A percentile compares a stretch with the other conserved stretches of the same genome.
Evolutionary conservation across 148 eudicot species (phyloP).

Genomic region (Fallopia convolvulus): DNA sequence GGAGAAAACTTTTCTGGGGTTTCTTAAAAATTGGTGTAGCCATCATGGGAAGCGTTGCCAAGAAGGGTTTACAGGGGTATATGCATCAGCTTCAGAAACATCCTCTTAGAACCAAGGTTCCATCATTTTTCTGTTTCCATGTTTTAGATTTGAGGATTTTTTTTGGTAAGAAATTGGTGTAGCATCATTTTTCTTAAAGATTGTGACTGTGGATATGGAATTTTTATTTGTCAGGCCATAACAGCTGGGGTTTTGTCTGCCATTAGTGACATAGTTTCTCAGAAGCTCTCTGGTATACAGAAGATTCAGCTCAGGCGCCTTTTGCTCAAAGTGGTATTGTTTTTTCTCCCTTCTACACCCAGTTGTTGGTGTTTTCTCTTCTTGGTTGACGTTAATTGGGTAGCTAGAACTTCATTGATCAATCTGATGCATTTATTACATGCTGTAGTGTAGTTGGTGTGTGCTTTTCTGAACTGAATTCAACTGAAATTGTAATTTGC

Average conservation of each 20-base stretch:
- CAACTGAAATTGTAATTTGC: not conserved
- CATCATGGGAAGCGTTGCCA: conserved; percentile 15
- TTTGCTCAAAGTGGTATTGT: conserved; percentile 84
- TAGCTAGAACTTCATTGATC: not conserved
- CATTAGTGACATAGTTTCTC: conserved; percentile 74
- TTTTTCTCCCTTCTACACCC: not conserved
- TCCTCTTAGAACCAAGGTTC: conserved; percentile 14
- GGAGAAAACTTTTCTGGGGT: not conserved
- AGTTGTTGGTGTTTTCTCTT: not conserved
- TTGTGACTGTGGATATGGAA: not conserved
- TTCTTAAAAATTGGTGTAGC: not conserved
- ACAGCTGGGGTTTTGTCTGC: conserved; percentile 90
- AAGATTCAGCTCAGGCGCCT: conserved; percentile 83
- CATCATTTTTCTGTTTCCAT: not conserved
- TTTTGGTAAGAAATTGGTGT: too few species aligned
- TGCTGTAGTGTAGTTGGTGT: not conserved
- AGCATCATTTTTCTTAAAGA: too few species aligned
- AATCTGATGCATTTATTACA: not conserved
- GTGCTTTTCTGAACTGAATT: not conserved
- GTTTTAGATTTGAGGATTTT: not conserved
- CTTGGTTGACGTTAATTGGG: not conserved
- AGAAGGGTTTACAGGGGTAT: conserved; percentile 12
- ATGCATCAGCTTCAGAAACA: conserved; percentile 11
- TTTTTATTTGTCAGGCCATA: conserved; percentile 40
- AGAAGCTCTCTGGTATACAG: conserved; percentile 90